Evolutionary conservation across 192 early-diverging fungal genomes (phyloP).

Genomic region (Coemansia sp.): DNA sequence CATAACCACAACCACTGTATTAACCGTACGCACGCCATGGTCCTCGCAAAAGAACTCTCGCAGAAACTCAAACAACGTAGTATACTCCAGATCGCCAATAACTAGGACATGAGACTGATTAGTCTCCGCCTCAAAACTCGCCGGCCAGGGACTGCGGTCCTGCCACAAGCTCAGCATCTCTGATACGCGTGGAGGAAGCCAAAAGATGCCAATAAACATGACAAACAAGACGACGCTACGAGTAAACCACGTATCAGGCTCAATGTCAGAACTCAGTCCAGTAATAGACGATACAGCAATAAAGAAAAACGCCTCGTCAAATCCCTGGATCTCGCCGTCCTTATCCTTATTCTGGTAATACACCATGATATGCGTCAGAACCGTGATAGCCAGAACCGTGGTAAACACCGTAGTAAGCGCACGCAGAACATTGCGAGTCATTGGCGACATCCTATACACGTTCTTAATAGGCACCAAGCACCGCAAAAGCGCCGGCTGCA

Average conservation of each 20-base stretch:
- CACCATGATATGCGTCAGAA: slow-evolving; percentile 66
- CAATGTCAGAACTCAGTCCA: slow-evolving; percentile 68
- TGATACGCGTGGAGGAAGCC: slow-evolving; percentile 62
- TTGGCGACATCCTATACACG: slow-evolving; percentile 55
- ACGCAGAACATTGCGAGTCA: slow-evolving; percentile 64
- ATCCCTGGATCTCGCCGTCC: slow-evolving; percentile 49
- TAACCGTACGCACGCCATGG: slow-evolving; percentile 66
- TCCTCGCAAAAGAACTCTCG: slow-evolving; percentile 80
- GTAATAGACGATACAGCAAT: slow-evolving; percentile 60
- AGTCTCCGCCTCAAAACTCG: slow-evolving; percentile 52
- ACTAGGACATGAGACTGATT: slow-evolving; percentile 64
- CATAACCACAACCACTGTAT: slow-evolving; percentile 68
- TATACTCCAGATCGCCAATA: slow-evolving; percentile 64
- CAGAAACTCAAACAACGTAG: slow-evolving; percentile 64
- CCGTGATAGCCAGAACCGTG: slow-evolving; percentile 69
- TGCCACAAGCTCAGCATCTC: slow-evolving; percentile 65
- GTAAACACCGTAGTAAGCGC: slow-evolving; percentile 64
- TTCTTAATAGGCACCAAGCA: slow-evolving; percentile 67
- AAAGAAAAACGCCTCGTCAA: slow-evolving; percentile 61
- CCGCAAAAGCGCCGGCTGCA: slow-evolving; percentile 61
- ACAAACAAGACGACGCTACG: slow-evolving; percentile 61
- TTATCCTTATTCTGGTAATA: slow-evolving; percentile 59
- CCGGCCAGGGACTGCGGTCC: slow-evolving; percentile 60
- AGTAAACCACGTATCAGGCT: slow-evolving; percentile 58
- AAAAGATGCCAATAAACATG: slow-evolving; percentile 73